Conservation (phyloP, 345 rosid species). For the Moricandia arvensis region DNA sequence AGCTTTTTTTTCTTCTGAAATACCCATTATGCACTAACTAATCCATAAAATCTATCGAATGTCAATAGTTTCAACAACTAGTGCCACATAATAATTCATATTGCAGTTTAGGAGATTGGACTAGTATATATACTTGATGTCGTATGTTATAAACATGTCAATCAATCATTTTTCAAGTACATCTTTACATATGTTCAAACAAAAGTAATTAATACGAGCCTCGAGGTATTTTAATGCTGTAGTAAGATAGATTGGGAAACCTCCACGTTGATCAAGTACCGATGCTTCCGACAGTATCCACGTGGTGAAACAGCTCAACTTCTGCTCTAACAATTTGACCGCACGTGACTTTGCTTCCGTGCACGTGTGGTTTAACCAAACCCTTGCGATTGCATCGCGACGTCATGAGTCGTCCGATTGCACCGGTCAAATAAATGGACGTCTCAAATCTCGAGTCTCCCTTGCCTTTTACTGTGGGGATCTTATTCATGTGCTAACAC, state of each 20-base stretch:
- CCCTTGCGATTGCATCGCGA: constrained; percentile 19
- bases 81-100: too few species aligned
- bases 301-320: constrained; percentile 33
- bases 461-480: background rate
- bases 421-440: constrained; percentile 18
- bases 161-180: too few species aligned
- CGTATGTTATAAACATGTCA: too few species aligned
- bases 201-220: background rate
- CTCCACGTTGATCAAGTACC: constrained; percentile 38
- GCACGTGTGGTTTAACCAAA: constrained; percentile 33
- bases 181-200: too few species aligned
- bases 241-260: constrained; percentile 14
- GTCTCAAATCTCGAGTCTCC: constrained; percentile 10
- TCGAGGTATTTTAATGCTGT: constrained; percentile 15
- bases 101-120: too few species aligned
- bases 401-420: constrained; percentile 28
- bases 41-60: too few species aligned
- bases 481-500: background rate
- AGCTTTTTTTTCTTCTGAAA: too few species aligned
- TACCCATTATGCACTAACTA: too few species aligned
- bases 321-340: constrained; percentile 35
- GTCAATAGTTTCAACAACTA: too few species aligned
- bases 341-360: constrained; percentile 33
- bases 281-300: constrained; percentile 36
- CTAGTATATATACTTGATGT: too few species aligned